Evolutionary conservation across 2,329 filamentous ascomycete genomes (phyloP), one percentile per base, ranked within the genome.

Genomic region (Penicillium sp.): DNA sequence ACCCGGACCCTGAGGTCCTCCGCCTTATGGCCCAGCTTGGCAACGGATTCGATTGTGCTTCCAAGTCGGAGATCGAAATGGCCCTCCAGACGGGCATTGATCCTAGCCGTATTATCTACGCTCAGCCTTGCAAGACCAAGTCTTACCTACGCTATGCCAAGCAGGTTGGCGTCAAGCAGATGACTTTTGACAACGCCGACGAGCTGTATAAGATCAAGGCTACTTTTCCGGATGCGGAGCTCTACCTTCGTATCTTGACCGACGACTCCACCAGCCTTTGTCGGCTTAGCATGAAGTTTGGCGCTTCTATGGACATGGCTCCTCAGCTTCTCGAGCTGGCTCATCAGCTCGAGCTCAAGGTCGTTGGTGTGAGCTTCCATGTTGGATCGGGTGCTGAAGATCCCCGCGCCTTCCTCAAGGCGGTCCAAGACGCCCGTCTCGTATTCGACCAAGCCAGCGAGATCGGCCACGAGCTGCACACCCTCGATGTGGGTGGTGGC

Each of bases 41-140:
- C 68, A 92, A 90, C 60, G 94, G 94, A 67, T 99, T 99, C 73
- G 94, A 99, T 76, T 99, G 94, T 76, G 94, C 94, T 59, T 97
- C 93, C 75, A 97, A 97, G 83, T 82, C 87, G 61, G 94, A 99
- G 78, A 96, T 99, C 65, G 92, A 99, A 73, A 86, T 92, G 73
- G 88, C 96, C 57, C 81, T 97, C 49, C 81, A 82, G 67, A 83
- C 92, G 72, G 92, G 91, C 64, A 82, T 95, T 62, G 86, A 89
- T 69, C 89, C 94, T 12, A 84, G 86, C 61, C 91, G 93, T 73
- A 95, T 99, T 80, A 96, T 99, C 77, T 99, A 97, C 70, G 94
- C 94, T 45, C 94, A 99, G 78, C 94, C 94, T 51, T 97, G 94
- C 88, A 99, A 99, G 85, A 99, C 94, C 67, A 95, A 94, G 79